Conservation (phyloP, 257 asterid species). For the Phtheirospermum japonicum region DNA sequence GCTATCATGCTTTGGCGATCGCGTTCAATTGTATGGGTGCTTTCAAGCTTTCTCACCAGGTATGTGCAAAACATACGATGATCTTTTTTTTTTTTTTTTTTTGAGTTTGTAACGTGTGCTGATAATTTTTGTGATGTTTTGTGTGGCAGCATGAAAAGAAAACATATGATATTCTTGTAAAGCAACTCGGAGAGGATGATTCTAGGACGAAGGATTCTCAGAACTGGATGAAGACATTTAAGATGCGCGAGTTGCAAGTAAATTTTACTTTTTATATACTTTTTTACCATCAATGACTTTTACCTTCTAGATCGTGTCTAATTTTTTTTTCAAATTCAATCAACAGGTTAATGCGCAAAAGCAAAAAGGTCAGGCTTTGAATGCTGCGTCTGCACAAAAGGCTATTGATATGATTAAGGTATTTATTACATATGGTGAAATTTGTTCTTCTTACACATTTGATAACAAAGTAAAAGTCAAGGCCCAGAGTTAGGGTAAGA, state of each 20-base stretch:
- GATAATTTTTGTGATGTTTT: too few relatives aligned
- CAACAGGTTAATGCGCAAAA: constrained; percentile 76
- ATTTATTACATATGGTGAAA: constrained; percentile 9
- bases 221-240: constrained; percentile 91
- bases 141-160: constrained; percentile 82
- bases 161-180: constrained; percentile 88
- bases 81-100: too few relatives aligned
- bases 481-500: constrained; percentile 3
- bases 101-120: too few relatives aligned
- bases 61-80: constrained; percentile 24
- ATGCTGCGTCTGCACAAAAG: constrained; percentile 69
- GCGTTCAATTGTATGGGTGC: constrained; percentile 91
- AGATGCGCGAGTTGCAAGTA: constrained; percentile 86
- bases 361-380: constrained; percentile 78
- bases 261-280: constrained; percentile 13
- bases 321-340: neutral
- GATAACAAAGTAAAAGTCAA: constrained; percentile 5
- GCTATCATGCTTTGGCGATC: constrained; percentile 92
- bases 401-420: constrained; percentile 88
- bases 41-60: constrained; percentile 93
- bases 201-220: constrained; percentile 86
- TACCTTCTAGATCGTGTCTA: neutral
- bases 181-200: constrained; percentile 96
- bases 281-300: neutral
- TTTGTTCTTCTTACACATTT: neutral